phyloP scores from a whole-genome alignment of 768 basidiomycete genomes.

The Boletus sensibilis region DNA sequence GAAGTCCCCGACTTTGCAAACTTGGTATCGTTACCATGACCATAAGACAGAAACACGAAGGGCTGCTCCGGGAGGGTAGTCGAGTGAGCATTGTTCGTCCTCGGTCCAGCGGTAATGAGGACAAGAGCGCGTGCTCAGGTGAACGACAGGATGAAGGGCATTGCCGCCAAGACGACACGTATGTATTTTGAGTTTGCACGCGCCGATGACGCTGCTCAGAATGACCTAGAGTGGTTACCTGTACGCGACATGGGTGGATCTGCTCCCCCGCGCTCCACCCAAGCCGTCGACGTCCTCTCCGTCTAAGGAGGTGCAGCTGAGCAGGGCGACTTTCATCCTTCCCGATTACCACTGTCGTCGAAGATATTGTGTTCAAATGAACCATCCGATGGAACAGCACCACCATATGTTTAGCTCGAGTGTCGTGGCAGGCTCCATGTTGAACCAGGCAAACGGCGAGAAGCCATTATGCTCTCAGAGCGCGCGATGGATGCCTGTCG shows the following conservation, averaged over 20 bases:
- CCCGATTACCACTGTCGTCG: not conserved
- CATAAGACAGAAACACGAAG: no score
- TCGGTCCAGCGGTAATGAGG: no score
- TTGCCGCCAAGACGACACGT: no score
- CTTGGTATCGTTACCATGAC: no score
- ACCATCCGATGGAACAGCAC: constrained; percentile 10
- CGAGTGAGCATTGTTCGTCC: no score
- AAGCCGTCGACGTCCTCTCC: constrained; percentile 37
- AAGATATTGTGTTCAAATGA: not conserved
- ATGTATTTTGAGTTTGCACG: no score
- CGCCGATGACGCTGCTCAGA: no score
- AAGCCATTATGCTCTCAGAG: constrained; percentile 87
- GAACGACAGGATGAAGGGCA: no score
- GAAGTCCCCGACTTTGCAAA: no score
- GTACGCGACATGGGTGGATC: constrained; percentile 48
- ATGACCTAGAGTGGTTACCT: no score
- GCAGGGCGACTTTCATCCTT: not conserved
- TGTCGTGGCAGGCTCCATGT: constrained; percentile 84
- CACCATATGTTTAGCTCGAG: constrained; percentile 84
- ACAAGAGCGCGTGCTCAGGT: no score
- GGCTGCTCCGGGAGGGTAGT: no score
- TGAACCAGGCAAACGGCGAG: constrained; percentile 91
- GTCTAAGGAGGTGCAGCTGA: not conserved
- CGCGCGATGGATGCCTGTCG: constrained; percentile 64
- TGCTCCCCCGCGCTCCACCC: constrained; percentile 80